Evolutionary conservation across 2,329 filamentous ascomycete species (phyloP), one percentile per base, ranked within the genome.

Genomic region (Coleophoma cylindrospora): DNA sequence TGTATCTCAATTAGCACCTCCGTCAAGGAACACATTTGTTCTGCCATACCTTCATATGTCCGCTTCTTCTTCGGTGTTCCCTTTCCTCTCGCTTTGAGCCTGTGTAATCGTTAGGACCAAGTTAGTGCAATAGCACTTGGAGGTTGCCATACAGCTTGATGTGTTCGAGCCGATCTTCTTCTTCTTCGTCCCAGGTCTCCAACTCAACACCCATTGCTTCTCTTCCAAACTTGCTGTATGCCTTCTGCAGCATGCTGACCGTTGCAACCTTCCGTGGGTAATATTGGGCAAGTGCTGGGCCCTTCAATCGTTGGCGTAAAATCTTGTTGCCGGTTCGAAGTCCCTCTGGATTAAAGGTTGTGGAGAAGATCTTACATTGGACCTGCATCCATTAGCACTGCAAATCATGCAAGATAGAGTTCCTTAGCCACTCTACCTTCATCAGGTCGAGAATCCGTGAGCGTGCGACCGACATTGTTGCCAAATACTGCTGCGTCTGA

Each of bases 361-460:
- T 89, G 64, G 85, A 86, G 76, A 97, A 99, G 73, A 97, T 82
- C 68, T 85, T 83, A 78, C 90, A 96, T 86, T 91, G 91, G 65
- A 81, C 80, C 91, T 96, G 61, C 36, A 12, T 5, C 34, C n/a
- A 15, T 22, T 12, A n/a, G 14, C 41, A 44, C 41, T 44, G 11
- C 19, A 22, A 10, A n/a, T 14, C 27, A 36, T 11, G 9, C 27
- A 41, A 15, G 34, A 43, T 4, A 45, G 10, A 38, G 13, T 10
- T 43, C 17, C 60, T 12, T 17, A 6, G 36, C 15, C 11, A 38
- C 36, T 38, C 43, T 70, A 89, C 91, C 85, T 90, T 91, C 75
- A 92, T 81, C 56, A 96, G 79, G 66, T 90, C 87, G 57, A 86
- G 64, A 56, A 86, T 58, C 64, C 83, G 74, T 53, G 80, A 73